Percentiles rank a stretch among this genome's conserved stretches.
These are phyloP conservation scores for Talaromyces ruber DNA, from an alignment of 495 filamentous ascomycete species.

Conservation along the genomic window DNA sequence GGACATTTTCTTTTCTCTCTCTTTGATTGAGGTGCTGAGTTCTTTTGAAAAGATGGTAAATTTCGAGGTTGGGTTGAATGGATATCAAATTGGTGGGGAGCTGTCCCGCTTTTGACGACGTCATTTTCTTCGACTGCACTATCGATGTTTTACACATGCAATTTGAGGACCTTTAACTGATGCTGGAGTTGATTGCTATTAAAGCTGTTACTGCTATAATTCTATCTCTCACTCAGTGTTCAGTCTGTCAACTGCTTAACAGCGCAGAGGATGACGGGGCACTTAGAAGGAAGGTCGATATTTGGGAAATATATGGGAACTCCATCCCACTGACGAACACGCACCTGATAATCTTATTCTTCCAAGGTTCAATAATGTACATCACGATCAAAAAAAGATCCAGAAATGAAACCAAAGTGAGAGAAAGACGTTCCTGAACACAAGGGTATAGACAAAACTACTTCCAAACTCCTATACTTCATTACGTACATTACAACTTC, in stretches of 20 bases:
- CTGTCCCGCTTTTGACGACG: background rate
- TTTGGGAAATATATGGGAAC: too few species aligned
- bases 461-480: background rate
- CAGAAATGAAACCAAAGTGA: background rate
- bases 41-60: background rate
- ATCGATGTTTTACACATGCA: background rate
- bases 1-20: constrained; percentile 36
- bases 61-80: background rate
- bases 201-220: too few species aligned
- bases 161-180: too few species aligned
- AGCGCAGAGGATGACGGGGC: too few species aligned
- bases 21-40: background rate
- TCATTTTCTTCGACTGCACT: background rate
- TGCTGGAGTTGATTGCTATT: too few species aligned
- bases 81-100: background rate
- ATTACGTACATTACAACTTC: background rate
- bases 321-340: too few species aligned
- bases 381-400: background rate
- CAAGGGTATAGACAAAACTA: background rate
- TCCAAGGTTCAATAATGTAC: background rate
- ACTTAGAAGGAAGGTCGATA: too few species aligned
- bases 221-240: too few species aligned
- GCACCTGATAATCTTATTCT: background rate
- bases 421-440: background rate
- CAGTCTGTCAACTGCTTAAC: too few species aligned